Percentiles rank a stretch among this genome's conserved stretches.
Evolutionary conservation across 78 protist species (phyloP).

Genomic region (Cyanophora paradoxa): DNA sequence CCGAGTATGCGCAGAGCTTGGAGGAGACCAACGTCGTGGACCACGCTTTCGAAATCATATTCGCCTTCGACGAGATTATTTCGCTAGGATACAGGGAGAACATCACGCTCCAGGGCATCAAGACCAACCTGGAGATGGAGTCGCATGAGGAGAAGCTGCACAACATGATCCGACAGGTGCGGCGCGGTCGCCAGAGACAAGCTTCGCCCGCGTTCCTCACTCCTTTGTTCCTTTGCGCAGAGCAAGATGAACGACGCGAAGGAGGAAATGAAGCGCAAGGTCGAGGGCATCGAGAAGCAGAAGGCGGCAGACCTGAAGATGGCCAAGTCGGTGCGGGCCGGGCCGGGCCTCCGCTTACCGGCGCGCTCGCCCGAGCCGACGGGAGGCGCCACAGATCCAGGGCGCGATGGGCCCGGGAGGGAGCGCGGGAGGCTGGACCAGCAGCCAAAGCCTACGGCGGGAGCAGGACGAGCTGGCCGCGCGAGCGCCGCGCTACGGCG

Average conservation of each 20-base stretch:
- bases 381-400: no score
- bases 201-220: background rate
- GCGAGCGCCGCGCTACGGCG: no score
- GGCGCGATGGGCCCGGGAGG: background rate
- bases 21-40: constrained; percentile 9
- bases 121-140: constrained; percentile 66
- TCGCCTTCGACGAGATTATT: constrained; percentile 90
- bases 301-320: background rate
- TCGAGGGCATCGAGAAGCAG: constrained; percentile 17
- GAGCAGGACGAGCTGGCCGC: no score
- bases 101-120: background rate
- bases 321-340: no score
- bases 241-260: constrained; percentile 50
- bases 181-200: background rate
- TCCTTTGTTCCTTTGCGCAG: background rate
- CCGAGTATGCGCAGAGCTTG: constrained; percentile 4
- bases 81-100: constrained; percentile 48
- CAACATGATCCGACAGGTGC: constrained; percentile 37
- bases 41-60: constrained; percentile 45
- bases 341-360: no score
- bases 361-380: no score
- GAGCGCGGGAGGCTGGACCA: background rate
- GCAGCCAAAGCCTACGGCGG: background rate
- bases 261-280: constrained; percentile 38
- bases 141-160: constrained; percentile 78